Percentiles rank a stretch among this genome's conserved stretches.
These are phyloP conservation scores for Saccharum hybrid DNA, from an alignment of 202 grass and related monocot species.

Conservation along the genomic window DNA sequence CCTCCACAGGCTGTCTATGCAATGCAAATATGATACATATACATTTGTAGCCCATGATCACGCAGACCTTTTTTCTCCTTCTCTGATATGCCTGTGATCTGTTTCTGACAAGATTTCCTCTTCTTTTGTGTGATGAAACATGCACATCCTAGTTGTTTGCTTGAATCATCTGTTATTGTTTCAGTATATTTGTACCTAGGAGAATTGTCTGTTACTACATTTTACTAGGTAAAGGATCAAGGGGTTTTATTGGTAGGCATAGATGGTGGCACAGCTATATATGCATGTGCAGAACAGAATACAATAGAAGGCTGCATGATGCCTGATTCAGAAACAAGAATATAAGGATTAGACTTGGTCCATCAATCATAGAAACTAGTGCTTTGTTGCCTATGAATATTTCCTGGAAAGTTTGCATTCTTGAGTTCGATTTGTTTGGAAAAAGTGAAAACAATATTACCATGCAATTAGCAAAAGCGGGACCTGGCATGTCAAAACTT, in stretches of 20 bases:
- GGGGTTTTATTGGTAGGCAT: not conserved
- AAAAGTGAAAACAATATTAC: not conserved
- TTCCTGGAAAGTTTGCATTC: not conserved
- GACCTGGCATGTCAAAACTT: not conserved
- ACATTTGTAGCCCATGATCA: slow-evolving; percentile 36
- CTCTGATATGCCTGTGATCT: slow-evolving; percentile 14
- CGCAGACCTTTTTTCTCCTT: slow-evolving; percentile 7
- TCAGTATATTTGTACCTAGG: slow-evolving; percentile 7
- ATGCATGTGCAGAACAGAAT: not conserved
- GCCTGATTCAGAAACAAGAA: slow-evolving; percentile 17
- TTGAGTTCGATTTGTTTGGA: not conserved
- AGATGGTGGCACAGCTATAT: not conserved
- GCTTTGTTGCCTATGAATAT: not conserved
- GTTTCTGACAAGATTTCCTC: not conserved
- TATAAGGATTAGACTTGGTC: not conserved
- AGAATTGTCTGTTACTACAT: slow-evolving; percentile 3
- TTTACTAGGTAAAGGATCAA: not conserved
- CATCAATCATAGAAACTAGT: not conserved
- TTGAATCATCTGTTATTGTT: slow-evolving; percentile 1
- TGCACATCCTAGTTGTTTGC: not conserved
- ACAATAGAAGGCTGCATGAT: not conserved
- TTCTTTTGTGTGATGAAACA: not conserved
- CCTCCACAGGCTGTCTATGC: slow-evolving; percentile 41
- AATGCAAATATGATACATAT: slow-evolving; percentile 37
- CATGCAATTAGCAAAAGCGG: not conserved